Evolutionary conservation across 805 yeast genomes (phyloP).

Genomic region (Metschnikowia gelsemii): DNA sequence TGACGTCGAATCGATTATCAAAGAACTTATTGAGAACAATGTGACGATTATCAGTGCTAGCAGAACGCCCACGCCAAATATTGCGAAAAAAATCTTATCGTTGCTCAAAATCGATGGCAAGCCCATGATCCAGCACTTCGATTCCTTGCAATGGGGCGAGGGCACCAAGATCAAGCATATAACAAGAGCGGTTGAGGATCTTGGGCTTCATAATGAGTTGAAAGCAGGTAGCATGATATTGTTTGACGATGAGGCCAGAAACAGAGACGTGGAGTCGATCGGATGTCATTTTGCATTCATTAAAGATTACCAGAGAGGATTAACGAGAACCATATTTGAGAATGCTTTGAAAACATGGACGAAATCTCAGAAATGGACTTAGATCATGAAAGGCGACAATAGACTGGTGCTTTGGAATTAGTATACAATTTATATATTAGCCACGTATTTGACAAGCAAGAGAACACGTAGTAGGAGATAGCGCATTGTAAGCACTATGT

Average conservation of each 20-base stretch:
- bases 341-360: constrained; percentile 40
- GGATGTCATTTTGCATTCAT: constrained; percentile 73
- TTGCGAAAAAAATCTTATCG: constrained; percentile 64
- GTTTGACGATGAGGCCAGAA: constrained; percentile 80
- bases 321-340: constrained; percentile 55
- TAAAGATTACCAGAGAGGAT: constrained; percentile 53
- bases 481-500: constrained; percentile 10
- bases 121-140: constrained; percentile 54
- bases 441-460: constrained; percentile 5
- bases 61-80: constrained; percentile 73
- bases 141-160: constrained; percentile 67
- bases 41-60: constrained; percentile 69
- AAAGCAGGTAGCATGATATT: constrained; percentile 39
- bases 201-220: constrained; percentile 51
- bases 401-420: neutral
- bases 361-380: constrained; percentile 2
- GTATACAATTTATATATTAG: constrained; percentile 7
- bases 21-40: constrained; percentile 46
- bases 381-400: neutral
- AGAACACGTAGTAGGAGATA: constrained; percentile 10
- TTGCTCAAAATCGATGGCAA: constrained; percentile 52
- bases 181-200: constrained; percentile 43
- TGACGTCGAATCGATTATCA: constrained; percentile 66
- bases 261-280: constrained; percentile 67
- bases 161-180: constrained; percentile 61